Evolutionary conservation across 2,329 filamentous ascomycete species (phyloP).

Genomic region (Basipetospora chlamydospora): DNA sequence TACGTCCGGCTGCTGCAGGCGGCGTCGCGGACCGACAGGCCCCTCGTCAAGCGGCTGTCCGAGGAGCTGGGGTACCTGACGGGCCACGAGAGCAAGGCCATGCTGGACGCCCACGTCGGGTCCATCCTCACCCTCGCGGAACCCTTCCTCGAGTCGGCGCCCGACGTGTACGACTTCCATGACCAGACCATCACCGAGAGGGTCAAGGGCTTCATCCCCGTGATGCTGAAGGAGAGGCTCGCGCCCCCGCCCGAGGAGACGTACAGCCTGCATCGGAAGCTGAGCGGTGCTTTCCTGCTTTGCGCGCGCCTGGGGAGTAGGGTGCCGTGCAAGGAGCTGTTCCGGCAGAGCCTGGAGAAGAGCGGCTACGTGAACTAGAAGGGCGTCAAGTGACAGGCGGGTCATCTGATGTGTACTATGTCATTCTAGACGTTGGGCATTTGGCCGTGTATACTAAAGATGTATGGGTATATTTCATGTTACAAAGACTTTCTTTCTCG

Average conservation of each 20-base stretch:
- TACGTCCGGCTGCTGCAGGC: slow-evolving; percentile 74
- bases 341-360: slow-evolving; percentile 40
- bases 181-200: slow-evolving; percentile 95
- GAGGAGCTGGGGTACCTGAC: slow-evolving; percentile 80
- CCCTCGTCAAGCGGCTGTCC: slow-evolving; percentile 51
- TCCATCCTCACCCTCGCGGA: slow-evolving; percentile 84
- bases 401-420: too few species aligned
- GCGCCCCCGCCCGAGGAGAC: slow-evolving; percentile 94
- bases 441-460: not conserved
- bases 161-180: slow-evolving; percentile 78
- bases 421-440: too few species aligned
- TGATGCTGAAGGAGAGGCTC: slow-evolving; percentile 83
- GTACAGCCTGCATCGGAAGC: slow-evolving; percentile 85
- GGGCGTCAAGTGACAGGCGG: too few species aligned
- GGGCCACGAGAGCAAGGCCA: slow-evolving; percentile 67
- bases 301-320: slow-evolving; percentile 76
- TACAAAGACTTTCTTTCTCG: too few species aligned
- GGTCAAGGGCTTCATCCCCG: slow-evolving; percentile 72
- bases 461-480: not conserved
- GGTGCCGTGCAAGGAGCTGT: slow-evolving; percentile 70
- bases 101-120: slow-evolving; percentile 82
- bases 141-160: slow-evolving; percentile 64
- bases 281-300: slow-evolving; percentile 87
- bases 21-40: slow-evolving; percentile 56
- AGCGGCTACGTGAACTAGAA: slow-evolving; percentile 13